A percentile compares a stretch with the other conserved stretches of the same genome.
Conservation (phyloP, 2,329 filamentous ascomycete genomes). For the Phoma sp. region DNA sequence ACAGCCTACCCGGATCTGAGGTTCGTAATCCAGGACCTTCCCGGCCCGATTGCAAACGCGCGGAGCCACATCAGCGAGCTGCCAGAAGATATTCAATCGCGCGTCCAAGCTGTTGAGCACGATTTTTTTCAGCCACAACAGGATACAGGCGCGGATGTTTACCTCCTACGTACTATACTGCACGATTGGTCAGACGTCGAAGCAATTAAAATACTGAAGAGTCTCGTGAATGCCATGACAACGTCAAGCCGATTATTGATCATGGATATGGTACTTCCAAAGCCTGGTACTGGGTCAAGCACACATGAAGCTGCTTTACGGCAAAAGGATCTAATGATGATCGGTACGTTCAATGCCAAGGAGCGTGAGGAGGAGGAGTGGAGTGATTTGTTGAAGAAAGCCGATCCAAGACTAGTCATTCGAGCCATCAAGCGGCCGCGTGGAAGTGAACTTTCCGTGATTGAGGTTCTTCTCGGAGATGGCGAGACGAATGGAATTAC, state of each 20-base stretch:
- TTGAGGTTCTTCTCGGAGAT: not conserved
- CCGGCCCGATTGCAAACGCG: not conserved
- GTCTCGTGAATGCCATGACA: not conserved
- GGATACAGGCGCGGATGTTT: conserved; percentile 46
- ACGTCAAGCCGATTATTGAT: conserved; percentile 1
- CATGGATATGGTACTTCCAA: conserved; percentile 17
- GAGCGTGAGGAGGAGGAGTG: conserved; percentile 16
- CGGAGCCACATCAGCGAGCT: not conserved
- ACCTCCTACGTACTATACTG: conserved; percentile 65
- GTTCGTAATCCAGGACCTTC: not conserved
- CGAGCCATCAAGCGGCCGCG: not conserved
- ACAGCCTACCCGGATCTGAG: not conserved
- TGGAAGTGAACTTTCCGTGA: not conserved
- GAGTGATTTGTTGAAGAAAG: not conserved
- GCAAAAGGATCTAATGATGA: conserved; percentile 14
- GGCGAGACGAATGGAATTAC: too few species aligned
- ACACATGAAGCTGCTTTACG: conserved; percentile 5
- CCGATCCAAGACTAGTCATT: not conserved
- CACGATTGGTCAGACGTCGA: conserved; percentile 65
- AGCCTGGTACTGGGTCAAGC: conserved; percentile 2
- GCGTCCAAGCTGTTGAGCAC: not conserved
- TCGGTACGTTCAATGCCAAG: conserved; percentile 8
- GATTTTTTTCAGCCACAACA: not conserved
- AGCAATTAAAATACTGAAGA: conserved; percentile 4
- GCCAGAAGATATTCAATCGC: not conserved